phyloP scores from a whole-genome alignment of 768 basidiomycete genomes.

The Mycena olivaceomarginata region DNA sequence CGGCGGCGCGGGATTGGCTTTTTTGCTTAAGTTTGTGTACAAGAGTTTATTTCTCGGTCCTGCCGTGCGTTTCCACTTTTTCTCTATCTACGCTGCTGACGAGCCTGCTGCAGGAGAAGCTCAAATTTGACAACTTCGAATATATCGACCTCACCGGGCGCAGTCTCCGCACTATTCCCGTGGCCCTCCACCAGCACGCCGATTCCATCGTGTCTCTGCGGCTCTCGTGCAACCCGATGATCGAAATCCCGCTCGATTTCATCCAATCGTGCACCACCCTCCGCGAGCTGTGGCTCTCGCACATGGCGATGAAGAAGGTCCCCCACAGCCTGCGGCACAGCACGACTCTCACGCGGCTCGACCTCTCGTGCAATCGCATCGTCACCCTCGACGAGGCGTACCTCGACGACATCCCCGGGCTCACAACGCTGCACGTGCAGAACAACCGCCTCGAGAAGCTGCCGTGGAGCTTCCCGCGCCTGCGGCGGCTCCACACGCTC shows the following conservation, averaged over 20 bases:
- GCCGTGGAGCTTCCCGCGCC: conserved; percentile 89
- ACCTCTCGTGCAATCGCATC: conserved; percentile 95
- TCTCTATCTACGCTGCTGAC: not conserved
- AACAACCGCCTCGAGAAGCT: conserved; percentile 95
- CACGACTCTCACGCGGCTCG: conserved; percentile 83
- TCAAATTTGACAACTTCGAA: conserved; percentile 82
- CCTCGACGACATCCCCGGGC: conserved; percentile 83
- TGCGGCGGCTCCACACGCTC: conserved; percentile 82
- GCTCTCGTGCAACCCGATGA: conserved; percentile 95
- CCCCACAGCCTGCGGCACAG: conserved; percentile 90
- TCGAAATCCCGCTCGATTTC: conserved; percentile 97
- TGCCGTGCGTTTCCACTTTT: conserved; percentile 65
- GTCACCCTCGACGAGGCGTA: conserved; percentile 91
- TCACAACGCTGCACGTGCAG: conserved; percentile 84
- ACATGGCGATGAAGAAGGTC: conserved; percentile 97
- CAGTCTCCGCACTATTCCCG: conserved; percentile 91
- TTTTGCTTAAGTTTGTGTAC: conserved; percentile 95
- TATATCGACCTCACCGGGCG: conserved; percentile 88
- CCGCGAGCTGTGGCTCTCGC: conserved; percentile 89
- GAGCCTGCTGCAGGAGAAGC: conserved; percentile 73
- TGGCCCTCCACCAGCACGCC: conserved; percentile 89
- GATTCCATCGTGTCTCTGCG: conserved; percentile 90
- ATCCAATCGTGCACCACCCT: conserved; percentile 91
- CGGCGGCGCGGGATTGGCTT: conserved; percentile 84
- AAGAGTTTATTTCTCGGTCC: conserved; percentile 84